Percentiles rank a stretch among this genome's conserved stretches.
Evolutionary conservation across 2,329 filamentous ascomycete genomes (phyloP).

Genomic region (Aspergillus latus): DNA sequence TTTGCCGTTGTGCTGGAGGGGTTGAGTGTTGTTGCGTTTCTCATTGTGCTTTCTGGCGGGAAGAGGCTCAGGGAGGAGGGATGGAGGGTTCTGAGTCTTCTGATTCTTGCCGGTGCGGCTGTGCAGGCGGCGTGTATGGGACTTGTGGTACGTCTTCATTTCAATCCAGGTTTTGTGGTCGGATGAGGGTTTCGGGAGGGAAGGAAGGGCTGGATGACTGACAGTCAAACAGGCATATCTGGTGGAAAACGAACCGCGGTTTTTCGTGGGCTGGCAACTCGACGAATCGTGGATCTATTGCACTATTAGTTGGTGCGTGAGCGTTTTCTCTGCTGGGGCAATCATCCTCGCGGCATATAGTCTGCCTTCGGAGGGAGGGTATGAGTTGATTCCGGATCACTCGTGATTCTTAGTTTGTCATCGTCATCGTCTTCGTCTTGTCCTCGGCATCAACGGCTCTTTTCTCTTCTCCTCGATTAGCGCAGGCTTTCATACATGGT

Average conservation of each 20-base stretch:
- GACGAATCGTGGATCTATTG: slow-evolving; percentile 76
- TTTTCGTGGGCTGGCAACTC: slow-evolving; percentile 78
- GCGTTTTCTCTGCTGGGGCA: slow-evolving; percentile 55
- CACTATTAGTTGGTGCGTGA: slow-evolving; percentile 60
- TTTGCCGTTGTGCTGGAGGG: slow-evolving; percentile 81
- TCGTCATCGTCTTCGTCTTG: too few species aligned
- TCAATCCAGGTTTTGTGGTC: neutral
- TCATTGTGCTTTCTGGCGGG: slow-evolving; percentile 74
- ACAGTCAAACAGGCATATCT: slow-evolving; percentile 66
- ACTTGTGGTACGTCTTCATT: slow-evolving; percentile 65
- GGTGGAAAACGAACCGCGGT: slow-evolving; percentile 78
- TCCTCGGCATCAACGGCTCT: neutral
- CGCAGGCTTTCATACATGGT: slow-evolving; percentile 10
- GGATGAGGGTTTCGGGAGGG: too few species aligned
- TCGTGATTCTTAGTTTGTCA: slow-evolving; percentile 8
- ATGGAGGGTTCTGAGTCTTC: slow-evolving; percentile 71
- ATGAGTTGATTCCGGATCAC: slow-evolving; percentile 67
- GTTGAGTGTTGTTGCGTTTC: slow-evolving; percentile 74
- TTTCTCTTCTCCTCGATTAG: slow-evolving; percentile 10
- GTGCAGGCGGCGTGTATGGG: slow-evolving; percentile 75
- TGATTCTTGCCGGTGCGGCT: slow-evolving; percentile 66
- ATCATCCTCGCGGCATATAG: slow-evolving; percentile 67
- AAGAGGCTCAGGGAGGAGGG: slow-evolving; percentile 76
- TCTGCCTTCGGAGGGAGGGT: slow-evolving; percentile 78
- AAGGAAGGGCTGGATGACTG: slow-evolving; percentile 6